Percentiles rank a stretch among this genome's conserved stretches.
Conservation (phyloP, 202 grass and related monocot species). For the Alloteropsis angusta region DNA sequence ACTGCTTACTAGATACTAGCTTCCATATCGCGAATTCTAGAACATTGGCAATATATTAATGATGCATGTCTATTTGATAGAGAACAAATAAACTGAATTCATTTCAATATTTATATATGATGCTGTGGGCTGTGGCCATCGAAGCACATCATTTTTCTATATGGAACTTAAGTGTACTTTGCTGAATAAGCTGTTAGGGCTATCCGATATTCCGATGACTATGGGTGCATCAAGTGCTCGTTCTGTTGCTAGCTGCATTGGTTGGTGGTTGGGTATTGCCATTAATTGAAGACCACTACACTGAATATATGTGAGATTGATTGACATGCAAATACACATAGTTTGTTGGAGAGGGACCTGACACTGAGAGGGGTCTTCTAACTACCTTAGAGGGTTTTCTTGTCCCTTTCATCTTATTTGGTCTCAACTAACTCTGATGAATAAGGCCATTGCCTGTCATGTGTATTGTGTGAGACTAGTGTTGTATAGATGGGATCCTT, state of each 20-base stretch:
- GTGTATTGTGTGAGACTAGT: not conserved
- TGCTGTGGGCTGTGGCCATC: not conserved
- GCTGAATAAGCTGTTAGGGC: conserved; percentile 22
- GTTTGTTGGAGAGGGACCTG: conserved; percentile 49
- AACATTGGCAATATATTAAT: not conserved
- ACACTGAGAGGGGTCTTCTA: conserved; percentile 47
- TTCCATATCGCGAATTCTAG: not conserved
- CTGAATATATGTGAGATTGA: conserved; percentile 33
- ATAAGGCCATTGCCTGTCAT: conserved; percentile 17
- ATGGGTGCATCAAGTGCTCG: conserved; percentile 22
- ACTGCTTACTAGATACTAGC: not conserved
- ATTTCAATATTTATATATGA: not conserved
- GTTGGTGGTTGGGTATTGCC: conserved; percentile 41
- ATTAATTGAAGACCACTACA: conserved; percentile 40
- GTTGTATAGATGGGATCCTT: conserved; percentile 3
- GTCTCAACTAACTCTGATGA: conserved; percentile 38
- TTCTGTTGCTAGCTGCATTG: conserved; percentile 34
- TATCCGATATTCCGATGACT: conserved; percentile 34
- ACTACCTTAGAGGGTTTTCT: conserved; percentile 39
- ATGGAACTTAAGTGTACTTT: conserved; percentile 16
- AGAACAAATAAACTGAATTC: not conserved
- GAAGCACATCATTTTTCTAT: conserved; percentile 19
- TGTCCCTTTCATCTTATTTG: conserved; percentile 41
- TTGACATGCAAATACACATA: conserved; percentile 41
- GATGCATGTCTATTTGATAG: conserved; percentile 12